Evolutionary conservation across 1,284 basidiomycete species (phyloP), one percentile per base, ranked within the genome.

Genomic region (Leccinum glutinopallens): DNA sequence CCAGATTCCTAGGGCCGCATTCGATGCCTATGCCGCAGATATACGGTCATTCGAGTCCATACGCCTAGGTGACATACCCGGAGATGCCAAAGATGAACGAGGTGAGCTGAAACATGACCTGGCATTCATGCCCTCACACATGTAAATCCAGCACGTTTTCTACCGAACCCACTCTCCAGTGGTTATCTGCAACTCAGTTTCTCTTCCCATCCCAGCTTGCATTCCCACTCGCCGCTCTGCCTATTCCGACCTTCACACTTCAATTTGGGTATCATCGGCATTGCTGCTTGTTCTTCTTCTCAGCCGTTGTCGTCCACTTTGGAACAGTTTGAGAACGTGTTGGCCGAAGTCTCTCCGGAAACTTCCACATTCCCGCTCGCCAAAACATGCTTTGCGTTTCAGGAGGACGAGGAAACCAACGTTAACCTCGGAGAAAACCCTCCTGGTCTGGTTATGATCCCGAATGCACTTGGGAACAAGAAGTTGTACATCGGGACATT

Each of bases 401-500:
- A 91, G 73, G 90, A 92, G 69, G 83, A 82, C 39, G 89, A 91
- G 59, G 85, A 80, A 32, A 79, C 78, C 35, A 85, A 82, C 65
- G 76, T 85, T 62, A 85, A 86, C 68, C 79, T 86, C 25, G 84
- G 83, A 2, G 86, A 88, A 56, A 79, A 77, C 62, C 76, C 85
- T n/a, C 82, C 87, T 12, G 88, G 88, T 17, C 75, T 93, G 32
- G 84, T 90, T 32, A 81, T 91, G 53, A 91, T 94, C 61, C 92
- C 92, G 10, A 85, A 84, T 69, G 85, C 90, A 74, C 90, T 92
- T 86, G 86, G 87, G 37, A 90, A 92, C 72, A 92, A 92, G 78
- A 89, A 86, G 73, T 78, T 92, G 39, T 94, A 94, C 76, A 84
- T 96, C 60, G 90, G 91, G 35, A 93, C 92, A n/a, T 78, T 96